phyloP scores from a whole-genome alignment of 208 protist genomes.

The Vickermania ingenoplastis region DNA sequence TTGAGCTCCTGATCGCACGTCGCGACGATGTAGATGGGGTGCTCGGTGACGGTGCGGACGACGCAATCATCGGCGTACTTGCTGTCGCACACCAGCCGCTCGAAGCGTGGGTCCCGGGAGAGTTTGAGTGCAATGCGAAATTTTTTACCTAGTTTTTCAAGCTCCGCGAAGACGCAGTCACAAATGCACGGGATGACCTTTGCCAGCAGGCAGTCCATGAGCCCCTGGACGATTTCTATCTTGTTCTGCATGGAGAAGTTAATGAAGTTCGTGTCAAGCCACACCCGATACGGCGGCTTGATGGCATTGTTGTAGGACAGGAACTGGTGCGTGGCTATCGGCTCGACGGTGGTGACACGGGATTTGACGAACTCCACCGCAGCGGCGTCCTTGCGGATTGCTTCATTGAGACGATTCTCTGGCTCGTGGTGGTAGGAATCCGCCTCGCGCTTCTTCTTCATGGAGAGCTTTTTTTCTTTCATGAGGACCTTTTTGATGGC shows the following conservation, averaged over 20 bases:
- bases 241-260: constrained; percentile 99
- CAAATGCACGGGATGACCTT: constrained; percentile 98
- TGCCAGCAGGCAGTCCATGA: constrained; percentile 99
- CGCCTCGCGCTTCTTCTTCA: constrained; percentile 85
- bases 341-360: constrained; percentile 48
- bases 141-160: constrained; percentile 98
- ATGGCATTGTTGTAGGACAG: constrained; percentile 96
- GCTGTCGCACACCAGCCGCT: constrained; percentile 93
- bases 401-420: constrained; percentile 21
- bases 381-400: constrained; percentile 53
- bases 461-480: constrained; percentile 78
- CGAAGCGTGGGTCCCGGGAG: constrained; percentile 97
- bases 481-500: constrained; percentile 87
- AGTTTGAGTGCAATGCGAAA: constrained; percentile 91
- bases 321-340: constrained; percentile 87
- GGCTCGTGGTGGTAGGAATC: constrained; percentile 52
- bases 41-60: constrained; percentile 90
- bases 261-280: constrained; percentile 99
- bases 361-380: constrained; percentile 52
- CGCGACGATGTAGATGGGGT: constrained; percentile 90
- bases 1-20: constrained; percentile 97
- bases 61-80: constrained; percentile 99
- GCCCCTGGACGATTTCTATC: constrained; percentile 95
- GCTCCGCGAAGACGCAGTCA: constrained; percentile 98
- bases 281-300: constrained; percentile 97